Conservation (phyloP, 2,329 filamentous ascomycete species). For the Pseudogymnoascus sp. region DNA sequence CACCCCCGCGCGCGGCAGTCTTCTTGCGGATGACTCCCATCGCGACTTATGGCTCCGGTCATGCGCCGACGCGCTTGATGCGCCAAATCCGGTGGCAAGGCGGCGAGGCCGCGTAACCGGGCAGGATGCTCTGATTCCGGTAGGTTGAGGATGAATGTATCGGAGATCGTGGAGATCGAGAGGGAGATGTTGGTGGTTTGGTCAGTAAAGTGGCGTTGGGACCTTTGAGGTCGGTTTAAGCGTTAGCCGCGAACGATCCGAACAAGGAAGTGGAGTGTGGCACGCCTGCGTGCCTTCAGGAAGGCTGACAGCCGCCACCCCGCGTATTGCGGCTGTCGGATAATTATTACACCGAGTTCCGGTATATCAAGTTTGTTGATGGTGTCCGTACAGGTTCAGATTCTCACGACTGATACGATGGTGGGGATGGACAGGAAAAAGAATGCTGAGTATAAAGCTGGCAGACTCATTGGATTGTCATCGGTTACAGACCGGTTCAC, state of each 20-base stretch:
- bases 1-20: slow-evolving; percentile 72
- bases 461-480: not conserved
- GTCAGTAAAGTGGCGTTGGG: not conserved
- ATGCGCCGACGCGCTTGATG: slow-evolving; percentile 1
- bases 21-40: slow-evolving; percentile 98
- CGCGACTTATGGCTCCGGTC: not conserved
- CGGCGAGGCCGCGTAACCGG: not conserved
- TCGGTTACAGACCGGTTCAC: not conserved
- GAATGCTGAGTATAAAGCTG: not conserved
- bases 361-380: not conserved
- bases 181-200: not conserved
- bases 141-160: not conserved
- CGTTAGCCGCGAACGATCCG: not conserved
- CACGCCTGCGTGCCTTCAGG: not conserved
- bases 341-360: not conserved
- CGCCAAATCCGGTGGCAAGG: not conserved
- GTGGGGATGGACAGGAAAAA: not conserved
- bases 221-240: slow-evolving; percentile 1
- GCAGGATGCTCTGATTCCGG: not conserved
- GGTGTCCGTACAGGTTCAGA: not conserved
- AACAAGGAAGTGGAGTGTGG: not conserved
- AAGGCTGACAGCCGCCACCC: not conserved
- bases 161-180: not conserved
- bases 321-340: not conserved
- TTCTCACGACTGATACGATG: not conserved